A percentile compares a stretch with the other conserved stretches of the same genome.
Conservation (phyloP, 2,329 filamentous ascomycete genomes). For the Mariannaea sp. region DNA sequence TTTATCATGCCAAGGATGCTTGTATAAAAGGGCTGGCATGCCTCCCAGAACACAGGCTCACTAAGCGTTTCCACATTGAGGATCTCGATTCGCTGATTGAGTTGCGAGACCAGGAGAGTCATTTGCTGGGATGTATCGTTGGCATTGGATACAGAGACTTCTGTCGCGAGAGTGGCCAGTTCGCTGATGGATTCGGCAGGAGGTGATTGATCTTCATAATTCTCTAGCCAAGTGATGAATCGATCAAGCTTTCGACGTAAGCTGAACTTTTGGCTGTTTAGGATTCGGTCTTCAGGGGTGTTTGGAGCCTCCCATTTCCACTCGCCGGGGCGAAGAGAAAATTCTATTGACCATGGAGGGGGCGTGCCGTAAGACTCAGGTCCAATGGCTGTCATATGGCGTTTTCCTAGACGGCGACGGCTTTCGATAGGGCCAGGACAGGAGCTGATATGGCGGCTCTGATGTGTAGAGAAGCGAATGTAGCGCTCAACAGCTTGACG, state of each 20-base stretch:
- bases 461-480: conserved; percentile 24
- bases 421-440: conserved; percentile 60
- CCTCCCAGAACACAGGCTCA: conserved; percentile 6
- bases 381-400: conserved; percentile 58
- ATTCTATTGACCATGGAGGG: conserved; percentile 54
- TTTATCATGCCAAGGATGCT: conserved; percentile 9
- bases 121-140: background rate
- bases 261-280: conserved; percentile 32
- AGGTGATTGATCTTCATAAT: conserved; percentile 1
- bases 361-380: conserved; percentile 45
- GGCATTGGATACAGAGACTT: too few relatives aligned
- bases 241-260: conserved; percentile 32
- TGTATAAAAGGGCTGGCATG: conserved; percentile 16
- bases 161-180: background rate
- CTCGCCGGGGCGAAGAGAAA: conserved; percentile 49
- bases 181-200: background rate
- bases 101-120: background rate
- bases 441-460: conserved; percentile 45
- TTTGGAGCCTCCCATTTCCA: conserved; percentile 60
- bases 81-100: background rate
- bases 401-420: conserved; percentile 57
- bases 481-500: conserved; percentile 41
- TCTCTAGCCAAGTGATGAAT: conserved; percentile 39
- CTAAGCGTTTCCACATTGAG: background rate
- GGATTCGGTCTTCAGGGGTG: conserved; percentile 36